phyloP scores from a whole-genome alignment of 2,329 filamentous ascomycete genomes.

The Trichothecium roseum region DNA sequence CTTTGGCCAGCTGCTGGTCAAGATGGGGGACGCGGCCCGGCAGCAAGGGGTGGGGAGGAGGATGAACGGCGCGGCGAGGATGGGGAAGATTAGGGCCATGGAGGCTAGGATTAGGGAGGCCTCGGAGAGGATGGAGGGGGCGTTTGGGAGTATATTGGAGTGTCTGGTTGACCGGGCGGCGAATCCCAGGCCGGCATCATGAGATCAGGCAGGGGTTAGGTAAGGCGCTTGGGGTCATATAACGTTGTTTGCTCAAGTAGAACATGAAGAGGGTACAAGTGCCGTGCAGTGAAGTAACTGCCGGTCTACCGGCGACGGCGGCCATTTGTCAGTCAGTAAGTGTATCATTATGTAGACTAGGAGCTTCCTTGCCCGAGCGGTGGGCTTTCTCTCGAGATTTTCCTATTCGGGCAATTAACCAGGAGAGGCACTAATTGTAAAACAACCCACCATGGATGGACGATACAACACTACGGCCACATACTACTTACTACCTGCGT shows the following conservation, averaged over 20 bases:
- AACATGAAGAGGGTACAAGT: too few relatives aligned
- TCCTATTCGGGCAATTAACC: background rate
- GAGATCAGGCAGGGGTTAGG: background rate
- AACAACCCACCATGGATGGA: conserved; percentile 2
- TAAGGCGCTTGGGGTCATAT: too few relatives aligned
- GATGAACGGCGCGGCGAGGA: background rate
- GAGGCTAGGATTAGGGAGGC: background rate
- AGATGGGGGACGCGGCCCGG: conserved; percentile 2
- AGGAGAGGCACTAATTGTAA: too few relatives aligned
- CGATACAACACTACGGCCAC: too few relatives aligned
- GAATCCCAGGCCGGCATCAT: background rate
- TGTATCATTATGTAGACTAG: too few relatives aligned
- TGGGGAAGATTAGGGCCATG: background rate
- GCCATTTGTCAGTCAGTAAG: too few relatives aligned
- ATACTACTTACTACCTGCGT: too few relatives aligned
- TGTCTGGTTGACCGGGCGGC: background rate
- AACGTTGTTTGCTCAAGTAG: too few relatives aligned
- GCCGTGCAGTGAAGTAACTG: too few relatives aligned
- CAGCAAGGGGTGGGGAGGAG: too few relatives aligned
- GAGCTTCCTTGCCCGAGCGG: too few relatives aligned
- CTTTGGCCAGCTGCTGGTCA: conserved; percentile 12
- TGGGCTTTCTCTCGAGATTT: background rate
- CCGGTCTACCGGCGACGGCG: too few relatives aligned
- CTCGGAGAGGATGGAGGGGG: background rate
- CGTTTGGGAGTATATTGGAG: background rate